Percentiles rank a stretch among this genome's conserved stretches.
Conservation (phyloP, 495 filamentous ascomycete genomes). For the Xylaria telfairii region DNA sequence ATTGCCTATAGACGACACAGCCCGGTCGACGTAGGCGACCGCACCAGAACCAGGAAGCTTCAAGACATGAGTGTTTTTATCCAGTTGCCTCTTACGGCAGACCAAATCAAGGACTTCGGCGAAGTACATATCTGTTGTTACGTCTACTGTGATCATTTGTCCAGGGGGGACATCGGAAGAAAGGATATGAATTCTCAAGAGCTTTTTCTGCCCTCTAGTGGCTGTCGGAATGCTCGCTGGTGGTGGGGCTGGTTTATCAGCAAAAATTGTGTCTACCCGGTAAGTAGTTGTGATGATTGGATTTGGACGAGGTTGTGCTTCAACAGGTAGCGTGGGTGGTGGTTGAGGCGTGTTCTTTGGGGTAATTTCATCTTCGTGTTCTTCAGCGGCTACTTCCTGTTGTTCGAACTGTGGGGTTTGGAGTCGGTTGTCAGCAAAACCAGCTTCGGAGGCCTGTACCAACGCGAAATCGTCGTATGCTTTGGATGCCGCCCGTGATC, state of each 20-base stretch:
- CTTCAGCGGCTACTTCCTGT: conserved; percentile 48
- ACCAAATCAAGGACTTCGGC: conserved; percentile 91
- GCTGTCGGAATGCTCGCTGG: conserved; percentile 61
- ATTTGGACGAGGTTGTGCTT: conserved; percentile 55
- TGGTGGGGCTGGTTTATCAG: conserved; percentile 71
- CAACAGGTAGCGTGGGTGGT: conserved; percentile 38
- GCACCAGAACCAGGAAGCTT: conserved; percentile 86
- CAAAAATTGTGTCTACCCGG: conserved; percentile 63
- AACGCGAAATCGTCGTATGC: conserved; percentile 94
- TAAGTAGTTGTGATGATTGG: conserved; percentile 65
- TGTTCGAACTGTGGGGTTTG: conserved; percentile 72
- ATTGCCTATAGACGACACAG: conserved; percentile 85
- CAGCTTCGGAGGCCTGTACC: conserved; percentile 76
- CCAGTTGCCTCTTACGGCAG: conserved; percentile 86
- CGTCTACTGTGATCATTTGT: conserved; percentile 76
- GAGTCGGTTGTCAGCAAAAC: conserved; percentile 78
- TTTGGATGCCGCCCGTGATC: conserved; percentile 76
- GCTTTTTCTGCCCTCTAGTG: conserved; percentile 76
- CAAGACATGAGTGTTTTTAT: conserved; percentile 87
- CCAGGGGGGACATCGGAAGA: conserved; percentile 70
- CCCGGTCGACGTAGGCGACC: conserved; percentile 81
- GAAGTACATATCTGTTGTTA: conserved; percentile 92
- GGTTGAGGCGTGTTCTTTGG: conserved; percentile 54
- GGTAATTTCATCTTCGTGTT: conserved; percentile 45
- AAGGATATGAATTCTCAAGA: conserved; percentile 76